Conservation (phyloP, 768 basidiomycete species). For the Leccinellum rugosiceps region DNA sequence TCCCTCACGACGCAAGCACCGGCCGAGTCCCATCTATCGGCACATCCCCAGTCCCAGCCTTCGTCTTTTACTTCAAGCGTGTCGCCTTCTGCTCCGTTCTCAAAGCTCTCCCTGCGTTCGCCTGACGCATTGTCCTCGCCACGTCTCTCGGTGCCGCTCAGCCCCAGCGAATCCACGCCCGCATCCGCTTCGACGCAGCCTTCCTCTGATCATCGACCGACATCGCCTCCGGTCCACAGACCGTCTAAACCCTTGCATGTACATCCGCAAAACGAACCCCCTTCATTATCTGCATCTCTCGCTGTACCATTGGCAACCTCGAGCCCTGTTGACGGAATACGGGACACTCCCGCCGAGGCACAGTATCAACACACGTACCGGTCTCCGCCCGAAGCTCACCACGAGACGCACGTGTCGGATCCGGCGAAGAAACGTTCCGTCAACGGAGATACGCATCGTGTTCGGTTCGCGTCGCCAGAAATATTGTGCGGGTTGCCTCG, state of each 20-base stretch:
- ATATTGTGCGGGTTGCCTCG: conserved; percentile 14
- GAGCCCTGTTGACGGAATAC: conserved; percentile 10
- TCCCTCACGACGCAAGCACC: neutral
- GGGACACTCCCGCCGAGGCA: conserved; percentile 25
- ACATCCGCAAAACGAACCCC: conserved; percentile 22
- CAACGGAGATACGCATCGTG: conserved; percentile 20
- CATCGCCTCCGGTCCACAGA: conserved; percentile 13
- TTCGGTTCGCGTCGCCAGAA: conserved; percentile 34
- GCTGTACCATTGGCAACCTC: conserved; percentile 8
- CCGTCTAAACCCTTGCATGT: conserved; percentile 30
- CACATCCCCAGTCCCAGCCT: neutral
- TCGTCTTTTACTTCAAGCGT: conserved; percentile 11
- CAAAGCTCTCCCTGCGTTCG: conserved; percentile 48
- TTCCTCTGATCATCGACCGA: conserved; percentile 1
- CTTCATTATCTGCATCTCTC: neutral
- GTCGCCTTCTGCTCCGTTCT: conserved; percentile 50
- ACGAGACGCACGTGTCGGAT: conserved; percentile 1
- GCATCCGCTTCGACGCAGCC: neutral
- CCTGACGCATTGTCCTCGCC: conserved; percentile 23
- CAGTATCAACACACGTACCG: conserved; percentile 16
- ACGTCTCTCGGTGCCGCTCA: conserved; percentile 8
- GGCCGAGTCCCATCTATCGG: neutral
- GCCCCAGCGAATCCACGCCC: conserved; percentile 5
- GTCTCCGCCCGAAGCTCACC: conserved; percentile 13
- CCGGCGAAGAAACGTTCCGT: conserved; percentile 9